These are phyloP conservation scores for Endoconidiophora laricicola DNA, from an alignment of 2,329 filamentous ascomycete species.

Conservation along the genomic window DNA sequence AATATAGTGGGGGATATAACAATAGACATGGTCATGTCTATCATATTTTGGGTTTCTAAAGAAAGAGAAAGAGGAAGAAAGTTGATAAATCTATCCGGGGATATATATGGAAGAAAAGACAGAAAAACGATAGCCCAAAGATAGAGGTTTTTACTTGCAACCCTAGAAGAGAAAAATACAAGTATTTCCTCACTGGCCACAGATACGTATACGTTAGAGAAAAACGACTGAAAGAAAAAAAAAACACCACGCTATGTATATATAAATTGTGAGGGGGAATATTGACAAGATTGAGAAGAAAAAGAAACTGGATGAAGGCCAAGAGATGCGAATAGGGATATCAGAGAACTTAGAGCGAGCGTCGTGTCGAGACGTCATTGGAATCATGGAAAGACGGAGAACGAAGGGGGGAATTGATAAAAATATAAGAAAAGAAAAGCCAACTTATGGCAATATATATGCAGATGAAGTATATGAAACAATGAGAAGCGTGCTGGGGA, in stretches of 20 bases:
- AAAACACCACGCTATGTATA: too few species aligned
- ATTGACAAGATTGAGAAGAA: conserved; percentile 1
- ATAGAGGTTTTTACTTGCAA: neutral
- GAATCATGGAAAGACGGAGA: neutral
- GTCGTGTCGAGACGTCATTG: conserved; percentile 2
- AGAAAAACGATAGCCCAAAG: neutral
- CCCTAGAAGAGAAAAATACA: neutral
- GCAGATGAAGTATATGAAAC: neutral
- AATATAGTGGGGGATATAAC: too few species aligned
- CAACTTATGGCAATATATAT: conserved; percentile 1
- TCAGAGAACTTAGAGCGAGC: conserved; percentile 1
- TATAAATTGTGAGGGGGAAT: neutral
- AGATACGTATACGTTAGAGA: neutral
- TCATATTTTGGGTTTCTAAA: neutral
- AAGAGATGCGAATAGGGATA: conserved; percentile 6
- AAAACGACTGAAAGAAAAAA: too few species aligned
- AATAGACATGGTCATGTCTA: too few species aligned
- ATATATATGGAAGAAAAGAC: neutral
- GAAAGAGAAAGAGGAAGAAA: neutral
- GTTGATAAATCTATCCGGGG: neutral
- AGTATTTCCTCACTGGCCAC: neutral
- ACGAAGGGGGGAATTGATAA: conserved; percentile 1
- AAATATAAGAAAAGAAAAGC: conserved; percentile 3
- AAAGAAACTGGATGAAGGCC: conserved; percentile 9
- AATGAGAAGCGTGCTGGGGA: neutral